Evolutionary conservation across 345 rosid genomes (phyloP), one percentile per base, ranked within the genome.

Genomic region (Noccaea bulbosa): DNA sequence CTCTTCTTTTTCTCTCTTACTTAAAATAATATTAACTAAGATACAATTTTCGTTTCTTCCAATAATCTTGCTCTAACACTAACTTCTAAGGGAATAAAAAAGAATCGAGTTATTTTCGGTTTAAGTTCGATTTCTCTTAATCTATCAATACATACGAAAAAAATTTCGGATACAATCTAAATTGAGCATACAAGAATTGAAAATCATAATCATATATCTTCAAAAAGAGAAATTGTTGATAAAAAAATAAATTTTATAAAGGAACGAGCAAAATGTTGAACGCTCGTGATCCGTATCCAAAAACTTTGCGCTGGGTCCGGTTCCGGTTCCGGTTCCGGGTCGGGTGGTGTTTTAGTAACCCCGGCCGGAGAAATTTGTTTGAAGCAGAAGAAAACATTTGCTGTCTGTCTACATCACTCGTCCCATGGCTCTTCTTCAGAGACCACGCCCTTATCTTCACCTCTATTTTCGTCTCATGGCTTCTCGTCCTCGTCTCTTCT

Each of bases 401-500:
- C 22, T 4, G 68, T 67, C 22, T 4, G 68, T 67, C 53, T 59
- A 33, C n/a, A 43, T 65, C 62, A 59, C 14, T 15, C 27, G 10
- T 54, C 59, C 59, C 68, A 75, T 75, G 79, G 65, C 79, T 55
- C 79, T 69, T 53, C 59, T 75, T 69, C 79, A 61, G 38, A 69
- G 74, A 46, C 46, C 59, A 52, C 2, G 33, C 33, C 11, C 74
- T 75, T 69, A 75, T 69, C 79, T 61, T 69, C 70, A 62, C 45
- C 17, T 55, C 33, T 69, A 32, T 68, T 69, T 62, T 30, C 70
- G 69, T 48, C 65, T 62, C n/a, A 75, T 75, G 78, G 74, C 51
- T 69, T 45, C 65, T 68, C 74, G 69, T 37, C 4, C 69, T n/a
- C 69, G 69, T 62, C 8, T 75, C 64, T 52, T 69, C 65, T 61